Evolutionary conservation across 176 grass and related monocot genomes (phyloP).

Genomic region (Lolium multiflorum): DNA sequence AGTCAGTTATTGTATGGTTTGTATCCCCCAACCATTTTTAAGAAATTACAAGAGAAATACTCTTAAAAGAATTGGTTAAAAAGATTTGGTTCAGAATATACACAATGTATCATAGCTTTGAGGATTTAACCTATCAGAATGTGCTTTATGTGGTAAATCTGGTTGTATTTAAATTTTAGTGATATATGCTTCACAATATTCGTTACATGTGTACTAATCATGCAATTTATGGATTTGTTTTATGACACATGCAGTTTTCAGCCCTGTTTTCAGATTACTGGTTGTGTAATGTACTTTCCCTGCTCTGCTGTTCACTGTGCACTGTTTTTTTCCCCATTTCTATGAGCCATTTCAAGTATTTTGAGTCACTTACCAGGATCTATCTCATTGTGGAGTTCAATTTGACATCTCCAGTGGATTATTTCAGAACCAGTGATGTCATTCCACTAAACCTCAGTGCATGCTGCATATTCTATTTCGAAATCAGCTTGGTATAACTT

Average conservation of each 20-base stretch:
- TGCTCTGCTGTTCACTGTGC: neutral
- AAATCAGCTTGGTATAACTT: too few species aligned
- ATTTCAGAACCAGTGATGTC: too few species aligned
- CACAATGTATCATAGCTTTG: too few species aligned
- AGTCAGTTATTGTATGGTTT: neutral
- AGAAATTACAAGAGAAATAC: too few species aligned
- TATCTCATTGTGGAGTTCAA: too few species aligned
- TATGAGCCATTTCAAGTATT: neutral
- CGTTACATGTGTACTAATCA: neutral
- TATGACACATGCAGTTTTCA: neutral
- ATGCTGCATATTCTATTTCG: too few species aligned
- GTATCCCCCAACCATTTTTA: neutral
- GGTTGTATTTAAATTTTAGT: neutral
- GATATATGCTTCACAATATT: neutral
- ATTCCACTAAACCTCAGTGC: too few species aligned
- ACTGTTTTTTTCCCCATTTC: neutral
- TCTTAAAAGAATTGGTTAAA: too few species aligned
- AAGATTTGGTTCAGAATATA: too few species aligned
- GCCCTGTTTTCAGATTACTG: neutral
- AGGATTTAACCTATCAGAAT: neutral
- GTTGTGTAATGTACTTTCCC: neutral
- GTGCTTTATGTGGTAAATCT: constrained; percentile 3
- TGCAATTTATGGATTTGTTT: neutral
- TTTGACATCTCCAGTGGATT: too few species aligned
- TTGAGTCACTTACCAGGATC: neutral